Evolutionary conservation across 805 yeast genomes (phyloP).

Genomic region (Ogataea trehaloabstinens): DNA sequence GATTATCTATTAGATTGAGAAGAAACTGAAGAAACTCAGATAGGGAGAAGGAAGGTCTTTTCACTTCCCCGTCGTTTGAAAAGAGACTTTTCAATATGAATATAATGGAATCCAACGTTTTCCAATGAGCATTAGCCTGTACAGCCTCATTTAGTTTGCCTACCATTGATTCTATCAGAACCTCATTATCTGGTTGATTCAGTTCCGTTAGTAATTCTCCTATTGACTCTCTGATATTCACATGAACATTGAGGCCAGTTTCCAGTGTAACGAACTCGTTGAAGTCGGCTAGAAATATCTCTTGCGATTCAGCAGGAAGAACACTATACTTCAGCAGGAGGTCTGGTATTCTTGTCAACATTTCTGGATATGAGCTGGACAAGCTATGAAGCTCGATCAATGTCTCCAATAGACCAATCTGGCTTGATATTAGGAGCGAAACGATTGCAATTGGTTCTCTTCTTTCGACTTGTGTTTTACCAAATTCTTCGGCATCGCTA

Average conservation of each 20-base stretch:
- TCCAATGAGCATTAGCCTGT: conserved; percentile 24
- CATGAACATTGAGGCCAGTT: conserved; percentile 53
- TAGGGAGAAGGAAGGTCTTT: conserved; percentile 19
- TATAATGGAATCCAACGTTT: conserved; percentile 38
- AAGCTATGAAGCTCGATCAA: conserved; percentile 21
- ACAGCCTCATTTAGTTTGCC: conserved; percentile 12
- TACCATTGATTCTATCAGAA: conserved; percentile 22
- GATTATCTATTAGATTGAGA: conserved; percentile 10
- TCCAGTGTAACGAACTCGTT: conserved; percentile 73
- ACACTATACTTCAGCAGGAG: conserved; percentile 38
- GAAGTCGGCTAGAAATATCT: conserved; percentile 57
- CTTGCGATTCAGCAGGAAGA: conserved; percentile 41
- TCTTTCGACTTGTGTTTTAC: conserved; percentile 21
- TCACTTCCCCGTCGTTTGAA: conserved; percentile 35
- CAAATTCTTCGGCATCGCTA: conserved; percentile 21
- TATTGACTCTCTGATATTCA: conserved; percentile 57
- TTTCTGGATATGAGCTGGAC: conserved; percentile 10
- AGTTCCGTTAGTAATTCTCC: conserved; percentile 55
- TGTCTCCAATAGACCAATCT: conserved; percentile 32
- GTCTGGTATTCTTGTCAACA: conserved; percentile 20
- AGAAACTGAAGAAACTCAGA: conserved; percentile 23
- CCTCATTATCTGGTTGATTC: conserved; percentile 38
- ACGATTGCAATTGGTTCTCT: conserved; percentile 22
- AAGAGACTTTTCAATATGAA: conserved; percentile 42
- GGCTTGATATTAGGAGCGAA: conserved; percentile 23